Conservation (phyloP, 495 filamentous ascomycete genomes). For the Astrothelium subdiscretum region DNA sequence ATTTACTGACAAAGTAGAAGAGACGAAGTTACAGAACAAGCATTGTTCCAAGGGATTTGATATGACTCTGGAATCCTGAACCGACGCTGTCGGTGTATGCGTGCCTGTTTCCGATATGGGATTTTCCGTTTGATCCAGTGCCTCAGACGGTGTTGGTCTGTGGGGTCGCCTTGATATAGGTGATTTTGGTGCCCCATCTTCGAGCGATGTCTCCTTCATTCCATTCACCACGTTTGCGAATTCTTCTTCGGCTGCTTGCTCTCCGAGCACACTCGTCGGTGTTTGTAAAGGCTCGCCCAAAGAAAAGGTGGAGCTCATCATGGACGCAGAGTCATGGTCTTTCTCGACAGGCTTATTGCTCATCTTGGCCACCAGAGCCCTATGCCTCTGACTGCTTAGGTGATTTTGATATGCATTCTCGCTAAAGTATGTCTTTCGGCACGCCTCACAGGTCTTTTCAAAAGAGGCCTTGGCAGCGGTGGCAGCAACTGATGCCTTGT, state of each 20-base stretch:
- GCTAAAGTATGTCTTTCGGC: conserved; percentile 88
- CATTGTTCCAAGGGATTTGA: conserved; percentile 47
- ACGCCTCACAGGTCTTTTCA: conserved; percentile 68
- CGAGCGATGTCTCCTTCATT: conserved; percentile 60
- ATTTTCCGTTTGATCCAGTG: conserved; percentile 31
- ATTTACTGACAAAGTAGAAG: conserved; percentile 59
- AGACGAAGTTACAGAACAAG: conserved; percentile 80
- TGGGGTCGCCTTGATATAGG: conserved; percentile 42
- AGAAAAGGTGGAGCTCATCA: conserved; percentile 85
- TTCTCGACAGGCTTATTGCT: conserved; percentile 25
- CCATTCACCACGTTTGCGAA: conserved; percentile 67
- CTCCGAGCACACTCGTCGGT: conserved; percentile 35
- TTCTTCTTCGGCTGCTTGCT: conserved; percentile 58
- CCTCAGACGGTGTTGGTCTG: conserved; percentile 43
- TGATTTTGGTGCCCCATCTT: conserved; percentile 34
- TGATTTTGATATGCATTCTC: conserved; percentile 94
- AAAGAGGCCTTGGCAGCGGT: conserved; percentile 83
- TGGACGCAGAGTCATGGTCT: conserved; percentile 61
- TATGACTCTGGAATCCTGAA: background rate
- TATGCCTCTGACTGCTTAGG: conserved; percentile 82
- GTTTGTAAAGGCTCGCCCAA: conserved; percentile 65
- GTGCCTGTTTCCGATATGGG: conserved; percentile 21
- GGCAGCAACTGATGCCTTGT: conserved; percentile 68
- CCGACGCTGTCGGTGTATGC: background rate
- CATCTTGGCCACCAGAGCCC: conserved; percentile 45